These are phyloP conservation scores for Glarea lozoyensis DNA, from an alignment of 495 filamentous ascomycete species.

Conservation along the genomic window DNA sequence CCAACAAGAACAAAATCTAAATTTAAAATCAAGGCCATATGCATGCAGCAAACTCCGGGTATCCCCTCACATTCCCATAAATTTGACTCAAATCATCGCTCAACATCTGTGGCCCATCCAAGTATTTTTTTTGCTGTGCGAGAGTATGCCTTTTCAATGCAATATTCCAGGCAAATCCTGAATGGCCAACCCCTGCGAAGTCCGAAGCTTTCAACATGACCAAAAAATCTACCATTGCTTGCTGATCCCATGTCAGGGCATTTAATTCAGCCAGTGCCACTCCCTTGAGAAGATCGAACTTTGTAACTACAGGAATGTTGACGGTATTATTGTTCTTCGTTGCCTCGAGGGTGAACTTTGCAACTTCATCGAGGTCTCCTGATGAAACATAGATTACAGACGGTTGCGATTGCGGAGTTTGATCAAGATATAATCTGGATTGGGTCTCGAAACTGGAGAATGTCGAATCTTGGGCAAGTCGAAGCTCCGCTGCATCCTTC, in stretches of 20 bases:
- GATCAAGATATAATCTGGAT: constrained; percentile 8
- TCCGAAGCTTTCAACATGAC: constrained; percentile 14
- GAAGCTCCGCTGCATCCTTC: constrained; percentile 6
- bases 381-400: constrained; percentile 17
- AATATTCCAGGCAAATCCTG: constrained; percentile 14
- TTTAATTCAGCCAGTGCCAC: constrained; percentile 11
- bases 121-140: not conserved
- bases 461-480: constrained; percentile 9
- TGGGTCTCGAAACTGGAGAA: constrained; percentile 11
- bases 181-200: constrained; percentile 18
- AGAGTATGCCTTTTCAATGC: constrained; percentile 14
- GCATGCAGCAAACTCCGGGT: constrained; percentile 16
- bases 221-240: constrained; percentile 17
- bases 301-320: constrained; percentile 15
- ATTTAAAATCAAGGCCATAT: constrained; percentile 20
- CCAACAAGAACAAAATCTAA: too few species aligned
- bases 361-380: constrained; percentile 7
- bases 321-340: constrained; percentile 1
- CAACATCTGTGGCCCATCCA: constrained; percentile 7
- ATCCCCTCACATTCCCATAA: constrained; percentile 13
- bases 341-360: constrained; percentile 8
- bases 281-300: constrained; percentile 15
- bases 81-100: constrained; percentile 16
- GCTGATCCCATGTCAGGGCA: constrained; percentile 17
- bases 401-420: constrained; percentile 2